A percentile compares a stretch with the other conserved stretches of the same genome.
Evolutionary conservation across 768 basidiomycete species (phyloP).

Genomic region (Naematelia aurantialba): DNA sequence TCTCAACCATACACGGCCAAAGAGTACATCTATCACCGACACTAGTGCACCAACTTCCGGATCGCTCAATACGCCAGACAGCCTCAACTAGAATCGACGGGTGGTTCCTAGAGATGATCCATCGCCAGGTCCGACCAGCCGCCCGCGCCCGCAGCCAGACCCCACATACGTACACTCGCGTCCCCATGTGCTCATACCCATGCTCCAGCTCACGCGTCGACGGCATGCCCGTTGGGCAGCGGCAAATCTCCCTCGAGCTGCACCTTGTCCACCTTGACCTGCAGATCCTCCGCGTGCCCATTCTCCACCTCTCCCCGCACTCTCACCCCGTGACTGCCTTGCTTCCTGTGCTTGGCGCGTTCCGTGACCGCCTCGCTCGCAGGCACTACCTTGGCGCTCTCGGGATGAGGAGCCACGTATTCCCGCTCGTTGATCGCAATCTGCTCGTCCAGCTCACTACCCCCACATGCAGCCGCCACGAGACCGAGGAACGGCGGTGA

Average conservation of each 20-base stretch:
- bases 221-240: constrained; percentile 3
- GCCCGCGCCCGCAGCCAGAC: too few relatives aligned
- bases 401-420: constrained; percentile 49
- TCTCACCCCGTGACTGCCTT: constrained; percentile 29
- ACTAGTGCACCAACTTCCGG: too few relatives aligned
- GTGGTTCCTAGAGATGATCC: too few relatives aligned
- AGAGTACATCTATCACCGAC: too few relatives aligned
- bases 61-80: too few relatives aligned
- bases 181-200: too few relatives aligned
- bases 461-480: constrained; percentile 70
- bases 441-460: constrained; percentile 66
- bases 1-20: too few relatives aligned
- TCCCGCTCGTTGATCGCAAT: constrained; percentile 60
- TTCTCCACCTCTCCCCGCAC: constrained; percentile 18
- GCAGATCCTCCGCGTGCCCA: constrained; percentile 18
- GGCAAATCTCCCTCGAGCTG: constrained; percentile 12
- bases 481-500: constrained; percentile 96
- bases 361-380: constrained; percentile 42
- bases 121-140: too few relatives aligned
- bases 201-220: neutral
- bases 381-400: constrained; percentile 44
- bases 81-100: too few relatives aligned
- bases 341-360: constrained; percentile 35
- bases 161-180: too few relatives aligned
- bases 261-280: constrained; percentile 22